Percentiles rank a stretch among this genome's conserved stretches.
These are phyloP conservation scores for Zea luxurians DNA, from an alignment of 176 grass and related monocot genomes.

Conservation along the genomic window DNA sequence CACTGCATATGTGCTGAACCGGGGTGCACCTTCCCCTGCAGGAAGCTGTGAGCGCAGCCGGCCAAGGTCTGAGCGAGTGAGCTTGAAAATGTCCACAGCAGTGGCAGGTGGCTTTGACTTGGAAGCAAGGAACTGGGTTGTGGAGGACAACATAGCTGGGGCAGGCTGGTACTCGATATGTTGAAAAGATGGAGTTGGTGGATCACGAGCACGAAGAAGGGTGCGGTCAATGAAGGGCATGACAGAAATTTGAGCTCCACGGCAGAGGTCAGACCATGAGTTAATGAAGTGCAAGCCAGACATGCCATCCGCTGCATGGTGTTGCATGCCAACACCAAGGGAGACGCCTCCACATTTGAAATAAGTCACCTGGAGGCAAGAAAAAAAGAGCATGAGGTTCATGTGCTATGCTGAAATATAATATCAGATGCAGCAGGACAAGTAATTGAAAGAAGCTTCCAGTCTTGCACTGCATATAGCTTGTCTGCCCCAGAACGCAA, in stretches of 20 bases:
- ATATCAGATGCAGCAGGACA: background rate
- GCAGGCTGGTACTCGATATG: constrained; percentile 84
- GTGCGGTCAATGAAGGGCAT: constrained; percentile 73
- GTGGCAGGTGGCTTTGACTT: constrained; percentile 41
- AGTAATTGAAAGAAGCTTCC: background rate
- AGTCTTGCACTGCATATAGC: background rate
- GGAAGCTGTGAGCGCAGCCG: constrained; percentile 44
- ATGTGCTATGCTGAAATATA: background rate
- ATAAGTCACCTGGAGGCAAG: constrained; percentile 63
- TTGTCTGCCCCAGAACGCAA: constrained; percentile 10
- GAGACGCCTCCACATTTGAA: constrained; percentile 85
- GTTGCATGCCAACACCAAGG: constrained; percentile 92
- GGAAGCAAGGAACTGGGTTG: constrained; percentile 7
- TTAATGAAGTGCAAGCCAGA: constrained; percentile 89
- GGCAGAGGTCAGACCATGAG: constrained; percentile 81
- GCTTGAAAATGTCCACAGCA: constrained; percentile 79
- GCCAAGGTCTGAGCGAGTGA: constrained; percentile 50
- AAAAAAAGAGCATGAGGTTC: constrained; percentile 4
- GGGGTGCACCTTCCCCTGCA: constrained; percentile 21
- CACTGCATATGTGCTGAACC: constrained; percentile 59
- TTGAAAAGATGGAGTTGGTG: constrained; percentile 60
- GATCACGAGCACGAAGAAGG: constrained; percentile 63
- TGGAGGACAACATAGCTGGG: constrained; percentile 54
- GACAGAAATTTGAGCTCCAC: constrained; percentile 49
- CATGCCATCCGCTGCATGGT: constrained; percentile 78